phyloP scores from a whole-genome alignment of 352 stramenopile species.

The Halophytophthora polymorphica region DNA sequence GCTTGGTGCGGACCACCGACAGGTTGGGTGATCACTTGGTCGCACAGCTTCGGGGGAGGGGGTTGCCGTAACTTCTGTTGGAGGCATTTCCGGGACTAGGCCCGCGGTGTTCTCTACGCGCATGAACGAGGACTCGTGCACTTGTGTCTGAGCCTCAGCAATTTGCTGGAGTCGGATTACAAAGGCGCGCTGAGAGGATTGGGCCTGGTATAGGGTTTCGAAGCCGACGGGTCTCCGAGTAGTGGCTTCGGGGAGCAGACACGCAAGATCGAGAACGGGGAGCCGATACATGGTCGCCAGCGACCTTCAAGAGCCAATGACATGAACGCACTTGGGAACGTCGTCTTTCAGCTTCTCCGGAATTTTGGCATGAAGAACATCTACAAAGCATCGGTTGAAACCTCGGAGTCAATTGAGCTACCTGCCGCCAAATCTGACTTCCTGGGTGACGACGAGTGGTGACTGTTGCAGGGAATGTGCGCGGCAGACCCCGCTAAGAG shows the following conservation, averaged over 20 bases:
- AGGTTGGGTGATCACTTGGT: too few relatives aligned
- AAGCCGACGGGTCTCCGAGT: too few relatives aligned
- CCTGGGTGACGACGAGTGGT: not conserved
- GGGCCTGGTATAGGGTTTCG: too few relatives aligned
- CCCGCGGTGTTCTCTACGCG: slow-evolving; percentile 8
- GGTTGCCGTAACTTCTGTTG: too few relatives aligned
- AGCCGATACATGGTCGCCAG: not conserved
- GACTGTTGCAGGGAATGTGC: slow-evolving; percentile 6
- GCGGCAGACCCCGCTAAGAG: not conserved
- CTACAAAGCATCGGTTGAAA: not conserved
- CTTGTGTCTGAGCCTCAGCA: not conserved
- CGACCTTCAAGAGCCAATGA: slow-evolving; percentile 1
- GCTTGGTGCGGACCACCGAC: too few relatives aligned
- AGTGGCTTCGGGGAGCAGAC: too few relatives aligned
- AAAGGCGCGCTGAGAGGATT: slow-evolving; percentile 7
- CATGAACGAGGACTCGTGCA: slow-evolving; percentile 6
- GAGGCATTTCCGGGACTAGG: slow-evolving; percentile 1
- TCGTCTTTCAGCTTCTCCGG: slow-evolving; percentile 1
- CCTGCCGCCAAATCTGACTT: slow-evolving; percentile 1
- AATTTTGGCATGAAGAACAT: not conserved
- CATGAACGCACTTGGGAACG: slow-evolving; percentile 1
- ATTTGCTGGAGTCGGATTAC: slow-evolving; percentile 2
- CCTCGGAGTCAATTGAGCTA: too few relatives aligned
- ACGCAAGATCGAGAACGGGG: not conserved
- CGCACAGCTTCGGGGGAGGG: too few relatives aligned